phyloP scores from a whole-genome alignment of 2,329 filamentous ascomycete species.

The Botrytis byssoidea region DNA sequence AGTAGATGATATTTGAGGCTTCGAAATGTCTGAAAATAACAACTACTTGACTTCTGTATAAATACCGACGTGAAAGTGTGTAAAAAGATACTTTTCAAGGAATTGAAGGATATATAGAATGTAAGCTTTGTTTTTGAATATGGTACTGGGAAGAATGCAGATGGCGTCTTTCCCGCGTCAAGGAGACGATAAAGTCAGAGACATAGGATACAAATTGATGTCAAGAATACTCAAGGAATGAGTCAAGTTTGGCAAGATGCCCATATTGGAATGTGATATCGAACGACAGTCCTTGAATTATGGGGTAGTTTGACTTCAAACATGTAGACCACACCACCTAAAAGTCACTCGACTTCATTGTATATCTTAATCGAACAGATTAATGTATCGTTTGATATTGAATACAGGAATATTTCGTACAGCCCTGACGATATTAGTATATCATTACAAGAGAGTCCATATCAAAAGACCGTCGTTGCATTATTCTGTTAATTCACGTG shows the following conservation, averaged over 20 bases:
- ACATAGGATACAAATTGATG: neutral
- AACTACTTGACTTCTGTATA: constrained; percentile 16
- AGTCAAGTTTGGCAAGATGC: neutral
- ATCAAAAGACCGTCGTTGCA: neutral
- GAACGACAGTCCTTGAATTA: neutral
- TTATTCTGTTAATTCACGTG: neutral
- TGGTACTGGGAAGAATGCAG: constrained; percentile 17
- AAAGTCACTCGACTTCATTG: constrained; percentile 4
- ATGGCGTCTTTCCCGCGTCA: constrained; percentile 7
- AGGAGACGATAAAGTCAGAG: neutral
- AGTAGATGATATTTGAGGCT: constrained; percentile 12
- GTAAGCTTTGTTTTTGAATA: neutral
- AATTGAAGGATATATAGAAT: constrained; percentile 16
- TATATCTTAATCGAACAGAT: neutral
- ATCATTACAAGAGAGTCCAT: neutral
- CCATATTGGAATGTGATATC: constrained; percentile 16
- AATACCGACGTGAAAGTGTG: constrained; percentile 10
- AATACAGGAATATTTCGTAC: neutral
- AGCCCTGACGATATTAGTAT: neutral
- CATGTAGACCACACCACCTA: neutral
- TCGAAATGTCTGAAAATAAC: constrained; percentile 12
- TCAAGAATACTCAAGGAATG: constrained; percentile 15
- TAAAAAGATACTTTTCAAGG: neutral
- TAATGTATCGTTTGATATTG: neutral
- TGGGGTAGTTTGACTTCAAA: neutral